Evolutionary conservation across 2,329 filamentous ascomycete genomes (phyloP), one percentile per base, ranked within the genome.

Genomic region (Chaetomium olivaceum): DNA sequence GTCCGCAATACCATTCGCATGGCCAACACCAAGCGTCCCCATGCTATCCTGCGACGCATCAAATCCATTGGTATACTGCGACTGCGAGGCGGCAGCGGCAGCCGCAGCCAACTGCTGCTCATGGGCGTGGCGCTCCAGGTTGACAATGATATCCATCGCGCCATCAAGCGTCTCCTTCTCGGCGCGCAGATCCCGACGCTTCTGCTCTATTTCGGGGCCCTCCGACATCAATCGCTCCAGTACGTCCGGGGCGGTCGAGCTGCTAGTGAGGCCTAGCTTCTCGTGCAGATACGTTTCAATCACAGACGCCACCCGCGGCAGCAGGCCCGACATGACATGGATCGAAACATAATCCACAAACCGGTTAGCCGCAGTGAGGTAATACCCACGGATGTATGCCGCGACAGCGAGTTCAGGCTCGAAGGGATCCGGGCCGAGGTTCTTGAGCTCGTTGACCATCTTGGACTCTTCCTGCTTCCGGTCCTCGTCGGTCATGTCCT

Each of bases 351-450:
- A 75, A 62, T 93, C 89, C 0, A 87, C 81, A 70, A 92, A 90
- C 1, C 89, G 83, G 39, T 82, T 77, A 0, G 86, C 84, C 0
- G 90, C 89, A 4, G 89, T 83, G 57, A 85, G 81, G 72, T 93
- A 93, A 74, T 92, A 93, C 0, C 85, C 89, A 0, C 88, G 80
- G 54, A 91, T 82, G 4, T 87, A 86, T 0, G 87, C 82, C 0
- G 90, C 84, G 0, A 90, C 85, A 9, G 83, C 79, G 0, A 93
- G 75, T 72, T 92, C 89, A 0, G 78, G 76, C 1, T 80, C 73
- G 69, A 86, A 92, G 0, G 81, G 79, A 70, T 92, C 90, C 0
- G 78, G 74, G 0, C 82, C 82, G 12, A 91, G 77, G 29, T 81
- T 83, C 14, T 74, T 70, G 7, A 80, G 67, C 29, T 86, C 80